Evolutionary conservation across 2,329 filamentous ascomycete genomes (phyloP), one percentile per base, ranked within the genome.

Genomic region (Microascus cirrosus): DNA sequence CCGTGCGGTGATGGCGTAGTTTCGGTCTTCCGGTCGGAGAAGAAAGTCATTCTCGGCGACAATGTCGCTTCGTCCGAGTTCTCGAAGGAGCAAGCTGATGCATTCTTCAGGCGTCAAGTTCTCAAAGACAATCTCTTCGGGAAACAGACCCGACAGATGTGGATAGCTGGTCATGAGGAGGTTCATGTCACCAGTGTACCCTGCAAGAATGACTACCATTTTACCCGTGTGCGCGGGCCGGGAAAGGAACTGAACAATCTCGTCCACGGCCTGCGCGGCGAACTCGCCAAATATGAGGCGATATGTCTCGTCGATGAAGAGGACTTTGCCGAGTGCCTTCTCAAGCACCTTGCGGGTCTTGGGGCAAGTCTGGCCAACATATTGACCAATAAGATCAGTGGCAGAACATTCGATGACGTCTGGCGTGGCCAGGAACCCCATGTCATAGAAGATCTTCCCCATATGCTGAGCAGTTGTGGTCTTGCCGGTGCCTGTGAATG

Each of bases 241-340:
- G 1, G 77, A 80, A 0, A 77, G 65, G 0, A 68, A 74, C 60
- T 81, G 77, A 0, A 82, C 77, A 0, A 83, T 64, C 64, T 83
- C 80, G 53, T 81, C 78, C 1, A 81, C 68, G 0, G 79, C 80
- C 59, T 82, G 79, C 52, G 79, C 77, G 0, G 80, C 83, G 62
- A 82, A 63, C 0, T 81, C 81, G 1, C 80, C 77, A 0, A 62
- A 62, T 5, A 24, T 24, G 1, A 90, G 76, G 0, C 85, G 77
- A 62, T 93, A 92, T 0, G 88, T 88, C 65, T 94, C 89, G 61
- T 93, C 89, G 2, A 93, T 90, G 13, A 93, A 81, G 0, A 93
- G 76, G 0, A 92, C 86, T 62, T 92, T 93, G 0, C 89, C 89
- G 0, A 78, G 61, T 0, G 85, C 83, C 0, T 82, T 72, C 0